Base-by-base conservation (phyloP, 345 rosid species). In the Excoecaria agallocha region DNA sequence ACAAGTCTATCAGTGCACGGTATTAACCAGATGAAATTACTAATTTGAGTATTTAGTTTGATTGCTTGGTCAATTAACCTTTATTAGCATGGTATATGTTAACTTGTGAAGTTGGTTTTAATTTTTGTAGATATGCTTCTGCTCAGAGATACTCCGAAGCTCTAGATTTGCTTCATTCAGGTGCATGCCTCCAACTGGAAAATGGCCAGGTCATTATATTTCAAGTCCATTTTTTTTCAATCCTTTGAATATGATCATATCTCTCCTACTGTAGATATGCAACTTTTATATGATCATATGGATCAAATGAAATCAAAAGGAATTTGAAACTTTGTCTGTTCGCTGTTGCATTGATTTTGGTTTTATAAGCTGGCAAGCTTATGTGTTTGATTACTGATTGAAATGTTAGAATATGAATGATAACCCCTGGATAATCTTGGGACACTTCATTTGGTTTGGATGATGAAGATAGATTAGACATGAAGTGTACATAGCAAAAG, bases 1-100 rank as follows among this genome's bases (percentile, higher is more conserved):
- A 91, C 82, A 93, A 91, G 86, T 91, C 96, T 8, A 86, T 89
- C 65, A 87, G 96, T 76, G 91, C 98, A 49, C 84, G 99, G 99
- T 92, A 82, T 30, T 11, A 55, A 30, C 1, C 3, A 24, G n/a
- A 19, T 55, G n/a, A 24, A 20, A 55, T 24, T 55, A 55, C n/a
- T 19, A n/a, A 55, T 6, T 55, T 20, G 25, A 55, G n/a, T n/a
- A 43, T 22, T 20, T 2, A 16, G 19, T 12, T 2, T 69, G 41
- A 51, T 49, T 45, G 5, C 20, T 50, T 37, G 13, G 35, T 66
- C 3, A 24, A 17, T 8, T 7, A 8, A 48, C 51, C 8, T 25
- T 17, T 38, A 20, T 16, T 73, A 52, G 30, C 35, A 45, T 57
- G n/a, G 3, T 11, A n/a, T 13, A 38, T 49, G 49, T 63, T 50